Base-by-base conservation (phyloP, 108 stramenopile genomes). In the Stephanodiscus triporus region DNA sequence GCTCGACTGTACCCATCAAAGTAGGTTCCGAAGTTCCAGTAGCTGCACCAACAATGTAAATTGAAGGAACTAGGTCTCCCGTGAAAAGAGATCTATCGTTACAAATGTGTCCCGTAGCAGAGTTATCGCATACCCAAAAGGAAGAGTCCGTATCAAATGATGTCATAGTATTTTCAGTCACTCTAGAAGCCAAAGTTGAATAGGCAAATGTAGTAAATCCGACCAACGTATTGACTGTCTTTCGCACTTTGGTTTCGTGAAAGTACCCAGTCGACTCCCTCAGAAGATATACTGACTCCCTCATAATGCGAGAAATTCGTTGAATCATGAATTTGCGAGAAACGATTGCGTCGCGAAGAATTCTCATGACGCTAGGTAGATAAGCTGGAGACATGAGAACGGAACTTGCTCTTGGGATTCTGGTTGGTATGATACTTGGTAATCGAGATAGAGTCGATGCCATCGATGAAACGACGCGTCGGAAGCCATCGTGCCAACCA, bases 101-200 rank as follows among this genome's bases (percentile, higher is more conserved):
- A 10, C 57, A 58, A 11, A 58, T 58, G 30, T 58, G 57, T 6
- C 57, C 57, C 3, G 57, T 58, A 5, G 57, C 57, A 6, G 57
- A 58, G 30, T 58, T 58, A 58, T 58, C 30, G 29, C 57, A 58
- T 32, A 58, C 29, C 57, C 57, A 58, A 30, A 58, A 58, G 0
- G 57, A 58, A 29, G 57, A 58, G 13, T 58, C 57, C 4, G 57
- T 58, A 16, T 58, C 57, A 14, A 58, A 58, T 2, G 19, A 53
- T 26, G 29, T 32, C 10, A 30, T 29, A 10, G 24, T 11, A 30
- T 30, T 58, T 6, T 2, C 57, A 58, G 3, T 26, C 23, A 22
- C 20, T 20, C 17, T 26, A 53, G 20, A 22, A 20, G 2, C 24
- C 51, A 26, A 20, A 6, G 51, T 53, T 53, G 51, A 3, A 4